Evolutionary conservation across 441 rosid genomes (phyloP), one percentile per base, ranked within the genome.

Genomic region (Euphorbia neoarborescens): DNA sequence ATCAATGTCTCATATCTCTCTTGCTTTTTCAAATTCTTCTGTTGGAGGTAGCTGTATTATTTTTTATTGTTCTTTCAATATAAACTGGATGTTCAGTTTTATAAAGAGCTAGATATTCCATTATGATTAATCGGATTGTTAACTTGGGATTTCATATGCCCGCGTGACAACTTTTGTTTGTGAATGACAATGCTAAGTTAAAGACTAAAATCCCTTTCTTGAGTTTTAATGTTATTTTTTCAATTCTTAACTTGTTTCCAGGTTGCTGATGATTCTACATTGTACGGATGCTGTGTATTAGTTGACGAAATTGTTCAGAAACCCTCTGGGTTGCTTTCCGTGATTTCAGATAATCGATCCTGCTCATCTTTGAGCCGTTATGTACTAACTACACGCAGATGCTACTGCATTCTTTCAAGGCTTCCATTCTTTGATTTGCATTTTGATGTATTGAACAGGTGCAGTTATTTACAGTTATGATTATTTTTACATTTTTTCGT

Each of bases 361-460:
- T 68, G 46, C 80, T 76, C 87, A 56, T 76, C 97, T 70, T 71
- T 84, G 78, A 89, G 90, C 81, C 97, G 90, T 50, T 78, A 89
- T 75, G 81, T 89, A 72, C 75, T 94, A 78, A 89, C 96, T 34
- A 90, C 99, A 30, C 88, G 85, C 65, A 88, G 99, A 91, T 94
- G 99, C 78, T 94, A 94, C 72, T 94, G 99, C 84, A 84, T 94
- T 82, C 87, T 94, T 73, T 84, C 99, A 28, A 87, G 97, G 81
- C 89, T 94, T 78, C 99, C 99, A 10, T 91, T 89, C 80, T 94
- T 94, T 69, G 96, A 91, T 67, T 77, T 94, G 83, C 99, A 94
- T 83, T 94, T 94, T 76, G 94, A 90, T 72, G 86, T 94, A 61
- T 78, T 94, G 69, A 90, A 87, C 79, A 88, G 98, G 97, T 91